phyloP scores from a whole-genome alignment of 1,284 basidiomycete genomes.

The Rhodofomes roseus region DNA sequence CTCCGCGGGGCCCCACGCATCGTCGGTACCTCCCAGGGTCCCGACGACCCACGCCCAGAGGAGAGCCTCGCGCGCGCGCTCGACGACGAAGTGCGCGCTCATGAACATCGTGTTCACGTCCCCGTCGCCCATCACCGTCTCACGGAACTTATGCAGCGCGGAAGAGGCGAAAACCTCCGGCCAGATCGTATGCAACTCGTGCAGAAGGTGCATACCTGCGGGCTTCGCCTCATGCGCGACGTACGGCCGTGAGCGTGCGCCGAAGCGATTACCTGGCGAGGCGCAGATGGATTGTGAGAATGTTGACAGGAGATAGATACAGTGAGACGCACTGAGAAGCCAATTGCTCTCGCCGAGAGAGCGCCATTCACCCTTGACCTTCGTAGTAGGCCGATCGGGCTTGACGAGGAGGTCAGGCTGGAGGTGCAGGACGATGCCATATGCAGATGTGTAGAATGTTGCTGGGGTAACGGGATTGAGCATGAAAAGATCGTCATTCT shows the following conservation, averaged over 20 bases:
- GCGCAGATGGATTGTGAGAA: not conserved
- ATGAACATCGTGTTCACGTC: conserved; percentile 34
- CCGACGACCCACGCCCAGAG: conserved; percentile 39
- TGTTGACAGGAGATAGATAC: no score
- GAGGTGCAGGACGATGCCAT: conserved; percentile 29
- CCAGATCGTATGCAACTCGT: conserved; percentile 29
- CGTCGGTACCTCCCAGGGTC: conserved; percentile 26
- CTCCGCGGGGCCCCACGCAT: conserved; percentile 25
- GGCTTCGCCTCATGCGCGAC: conserved; percentile 36
- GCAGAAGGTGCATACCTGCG: conserved; percentile 29
- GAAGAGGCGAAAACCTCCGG: conserved; percentile 24
- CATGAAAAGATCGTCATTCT: conserved; percentile 31
- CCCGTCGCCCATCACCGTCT: conserved; percentile 25
- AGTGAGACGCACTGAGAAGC: conserved; percentile 19
- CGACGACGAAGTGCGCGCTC: conserved; percentile 33
- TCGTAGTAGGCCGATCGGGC: conserved; percentile 17
- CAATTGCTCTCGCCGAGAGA: conserved; percentile 27
- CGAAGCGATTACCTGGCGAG: conserved; percentile 32
- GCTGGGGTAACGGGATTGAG: conserved; percentile 21
- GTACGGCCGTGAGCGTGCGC: conserved; percentile 33
- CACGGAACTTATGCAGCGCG: conserved; percentile 32
- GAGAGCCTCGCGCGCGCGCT: conserved; percentile 37
- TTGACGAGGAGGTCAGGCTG: conserved; percentile 23
- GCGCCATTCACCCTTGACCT: conserved; percentile 30
- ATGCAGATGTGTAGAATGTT: conserved; percentile 27